phyloP scores from a whole-genome alignment of 768 basidiomycete genomes.

The Auricularia sp. region DNA sequence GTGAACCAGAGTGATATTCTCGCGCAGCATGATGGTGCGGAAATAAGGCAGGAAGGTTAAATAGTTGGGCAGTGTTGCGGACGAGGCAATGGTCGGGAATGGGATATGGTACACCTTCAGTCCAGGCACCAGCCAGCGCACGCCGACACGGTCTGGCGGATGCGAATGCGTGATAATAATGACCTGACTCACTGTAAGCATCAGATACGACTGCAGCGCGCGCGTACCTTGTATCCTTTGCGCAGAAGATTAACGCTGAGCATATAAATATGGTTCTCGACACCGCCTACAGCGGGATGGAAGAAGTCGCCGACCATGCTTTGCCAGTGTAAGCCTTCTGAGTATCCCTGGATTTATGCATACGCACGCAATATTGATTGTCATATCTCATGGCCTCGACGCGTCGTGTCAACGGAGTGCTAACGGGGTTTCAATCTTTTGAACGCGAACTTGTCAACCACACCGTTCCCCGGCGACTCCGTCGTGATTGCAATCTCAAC shows the following conservation, averaged over 20 bases:
- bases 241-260: slow-evolving; percentile 72
- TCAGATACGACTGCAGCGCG: neutral
- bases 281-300: slow-evolving; percentile 86
- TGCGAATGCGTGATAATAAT: slow-evolving; percentile 93
- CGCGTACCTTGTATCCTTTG: slow-evolving; percentile 70
- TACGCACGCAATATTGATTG: too few relatives aligned
- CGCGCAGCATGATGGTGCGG: slow-evolving; percentile 77
- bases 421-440: too few relatives aligned
- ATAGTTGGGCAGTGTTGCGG: slow-evolving; percentile 91
- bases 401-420: too few relatives aligned
- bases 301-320: slow-evolving; percentile 99
- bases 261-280: slow-evolving; percentile 95
- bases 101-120: slow-evolving; percentile 95
- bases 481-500: too few relatives aligned
- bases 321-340: neutral
- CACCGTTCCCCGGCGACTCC: too few relatives aligned
- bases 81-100: slow-evolving; percentile 76
- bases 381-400: too few relatives aligned
- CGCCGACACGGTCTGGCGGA: slow-evolving; percentile 71
- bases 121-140: slow-evolving; percentile 78
- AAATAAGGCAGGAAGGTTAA: slow-evolving; percentile 88
- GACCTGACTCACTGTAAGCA: slow-evolving; percentile 39
- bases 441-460: too few relatives aligned
- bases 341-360: too few relatives aligned
- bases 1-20: slow-evolving; percentile 79